Evolutionary conservation across 2,329 filamentous ascomycete genomes (phyloP).

Genomic region (Paraconiothyrium sp.): DNA sequence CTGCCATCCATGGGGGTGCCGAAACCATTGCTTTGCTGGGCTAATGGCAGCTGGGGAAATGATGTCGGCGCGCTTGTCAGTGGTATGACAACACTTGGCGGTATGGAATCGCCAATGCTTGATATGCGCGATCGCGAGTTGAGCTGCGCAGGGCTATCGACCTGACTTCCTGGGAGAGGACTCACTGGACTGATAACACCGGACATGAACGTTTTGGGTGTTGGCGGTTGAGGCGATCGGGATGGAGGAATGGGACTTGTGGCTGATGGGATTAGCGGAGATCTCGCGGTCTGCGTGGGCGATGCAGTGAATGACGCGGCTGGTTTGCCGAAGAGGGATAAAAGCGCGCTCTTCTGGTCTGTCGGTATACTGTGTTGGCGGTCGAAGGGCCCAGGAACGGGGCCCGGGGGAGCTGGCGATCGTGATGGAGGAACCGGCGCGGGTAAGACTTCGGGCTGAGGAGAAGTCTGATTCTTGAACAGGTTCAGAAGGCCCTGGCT

Average conservation of each 20-base stretch:
- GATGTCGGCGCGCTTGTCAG: slow-evolving; percentile 22
- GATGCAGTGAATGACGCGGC: slow-evolving; percentile 24
- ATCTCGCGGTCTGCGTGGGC: slow-evolving; percentile 22
- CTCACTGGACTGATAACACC: slow-evolving; percentile 51
- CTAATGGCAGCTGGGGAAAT: slow-evolving; percentile 9
- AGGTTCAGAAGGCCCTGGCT: slow-evolving; percentile 32
- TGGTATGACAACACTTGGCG: slow-evolving; percentile 32
- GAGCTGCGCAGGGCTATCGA: slow-evolving; percentile 39
- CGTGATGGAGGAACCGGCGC: slow-evolving; percentile 17
- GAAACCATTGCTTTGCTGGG: slow-evolving; percentile 17
- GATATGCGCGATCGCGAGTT: slow-evolving; percentile 45
- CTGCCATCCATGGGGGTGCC: slow-evolving; percentile 16
- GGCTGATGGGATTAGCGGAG: slow-evolving; percentile 23
- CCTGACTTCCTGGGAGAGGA: slow-evolving; percentile 41
- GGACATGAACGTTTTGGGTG: slow-evolving; percentile 43
- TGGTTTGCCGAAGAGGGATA: slow-evolving; percentile 49
- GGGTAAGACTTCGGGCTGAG: slow-evolving; percentile 21
- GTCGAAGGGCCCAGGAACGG: slow-evolving; percentile 29
- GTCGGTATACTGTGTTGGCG: slow-evolving; percentile 37
- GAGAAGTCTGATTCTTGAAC: slow-evolving; percentile 29
- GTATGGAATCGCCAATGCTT: slow-evolving; percentile 41
- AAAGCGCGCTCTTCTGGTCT: slow-evolving; percentile 47
- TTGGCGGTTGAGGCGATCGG: slow-evolving; percentile 36
- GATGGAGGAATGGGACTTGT: slow-evolving; percentile 29
- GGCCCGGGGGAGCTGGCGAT: slow-evolving; percentile 21